A percentile compares a stretch with the other conserved stretches of the same genome.
Evolutionary conservation across 2,329 filamentous ascomycete genomes (phyloP).

Genomic region (Pestalotiopsis sp.): DNA sequence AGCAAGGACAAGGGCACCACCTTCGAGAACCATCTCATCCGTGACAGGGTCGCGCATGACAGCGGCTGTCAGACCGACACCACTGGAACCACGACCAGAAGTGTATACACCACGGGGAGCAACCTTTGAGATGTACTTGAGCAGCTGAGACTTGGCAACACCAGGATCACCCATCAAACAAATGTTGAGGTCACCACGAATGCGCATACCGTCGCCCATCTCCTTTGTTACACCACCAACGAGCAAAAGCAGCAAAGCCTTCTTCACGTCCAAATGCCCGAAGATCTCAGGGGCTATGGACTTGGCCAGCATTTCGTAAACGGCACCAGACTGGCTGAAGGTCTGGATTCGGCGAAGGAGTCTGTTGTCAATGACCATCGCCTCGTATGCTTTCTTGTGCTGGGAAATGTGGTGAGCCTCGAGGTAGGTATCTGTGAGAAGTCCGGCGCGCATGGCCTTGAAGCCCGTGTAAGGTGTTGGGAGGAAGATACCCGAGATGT

Average conservation of each 20-base stretch:
- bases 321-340: slow-evolving; percentile 80
- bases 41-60: slow-evolving; percentile 84
- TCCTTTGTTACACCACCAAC: slow-evolving; percentile 96
- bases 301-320: slow-evolving; percentile 93
- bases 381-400: slow-evolving; percentile 97
- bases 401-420: slow-evolving; percentile 92
- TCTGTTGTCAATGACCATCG: slow-evolving; percentile 79
- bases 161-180: slow-evolving; percentile 99
- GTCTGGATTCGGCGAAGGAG: slow-evolving; percentile 83
- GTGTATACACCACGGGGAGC: slow-evolving; percentile 89
- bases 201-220: slow-evolving; percentile 97
- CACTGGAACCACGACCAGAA: slow-evolving; percentile 77
- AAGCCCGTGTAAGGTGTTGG: slow-evolving; percentile 99
- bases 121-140: slow-evolving; percentile 98
- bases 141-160: slow-evolving; percentile 97
- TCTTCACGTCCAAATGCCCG: slow-evolving; percentile 96
- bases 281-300: slow-evolving; percentile 98
- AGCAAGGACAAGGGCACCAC: slow-evolving; percentile 75
- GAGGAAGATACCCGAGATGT: slow-evolving; percentile 92
- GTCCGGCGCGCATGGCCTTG: slow-evolving; percentile 90
- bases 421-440: slow-evolving; percentile 96
- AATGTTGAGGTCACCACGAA: slow-evolving; percentile 97
- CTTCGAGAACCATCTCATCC: slow-evolving; percentile 82
- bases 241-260: slow-evolving; percentile 89
- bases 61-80: slow-evolving; percentile 78